Evolutionary conservation across 2,329 filamentous ascomycete species (phyloP), one percentile per base, ranked within the genome.

Genomic region (Gnomoniopsis smithogilvyi): DNA sequence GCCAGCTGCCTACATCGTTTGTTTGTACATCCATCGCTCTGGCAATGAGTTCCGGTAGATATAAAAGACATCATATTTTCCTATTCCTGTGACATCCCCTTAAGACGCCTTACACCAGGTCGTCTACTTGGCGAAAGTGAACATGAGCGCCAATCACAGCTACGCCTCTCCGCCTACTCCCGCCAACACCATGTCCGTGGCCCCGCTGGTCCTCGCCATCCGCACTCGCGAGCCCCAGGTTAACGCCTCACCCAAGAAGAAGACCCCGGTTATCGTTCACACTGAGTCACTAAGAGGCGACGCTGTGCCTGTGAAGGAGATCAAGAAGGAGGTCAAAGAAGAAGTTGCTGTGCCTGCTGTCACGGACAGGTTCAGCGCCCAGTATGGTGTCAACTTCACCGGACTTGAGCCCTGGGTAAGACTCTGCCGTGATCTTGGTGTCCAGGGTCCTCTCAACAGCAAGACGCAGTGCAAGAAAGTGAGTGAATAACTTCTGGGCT

Each of bases 401-500:
- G 64, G 65, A 0, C 70, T 83, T 0, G 64, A 66, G 4, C 74
- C 79, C 61, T 82, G 77, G 75, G 75, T 78, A 56, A 67, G 71
- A 1, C 67, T 83, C 24, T 77, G 80, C 66, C 12, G 21, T 0
- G 77, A 82, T 59, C 66, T 83, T 19, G 75, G 72, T 1, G 67
- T 81, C 11, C 56, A 66, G 0, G 69, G 67, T 0, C 56, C 72
- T 1, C 72, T 77, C 19, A 53, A 59, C 0, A 81, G 74, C 68
- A 80, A 78, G 63, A 76, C 48, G 0, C 67, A 80, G 59, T 82
- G 80, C 61, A 70, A 70, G 53, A 74, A 75, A 66, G 80, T 80
- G 65, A 63, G 69, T 54, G 17, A 15, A 6, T 11, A 8, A 33
- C 47, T 17, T 30, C 14, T 3, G 3, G n/a, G 17, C 51, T 45